These are phyloP conservation scores for Daedaleopsis sinensis DNA, from an alignment of 768 basidiomycete genomes.

Conservation along the genomic window DNA sequence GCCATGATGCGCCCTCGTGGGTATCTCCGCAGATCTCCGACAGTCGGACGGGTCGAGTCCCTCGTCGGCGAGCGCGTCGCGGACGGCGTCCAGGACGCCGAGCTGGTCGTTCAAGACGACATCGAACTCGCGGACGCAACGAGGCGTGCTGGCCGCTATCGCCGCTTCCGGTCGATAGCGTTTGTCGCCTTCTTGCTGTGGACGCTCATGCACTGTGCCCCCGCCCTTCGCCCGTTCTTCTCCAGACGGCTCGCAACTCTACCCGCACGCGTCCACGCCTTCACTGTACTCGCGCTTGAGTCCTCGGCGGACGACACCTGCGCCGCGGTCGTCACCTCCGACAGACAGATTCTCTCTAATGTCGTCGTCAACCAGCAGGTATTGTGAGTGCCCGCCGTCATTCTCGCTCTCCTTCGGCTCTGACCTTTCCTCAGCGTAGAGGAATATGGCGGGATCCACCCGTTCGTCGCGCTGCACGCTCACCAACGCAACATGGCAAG, in stretches of 20 bases:
- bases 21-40: too few species aligned
- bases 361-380: conserved; percentile 83
- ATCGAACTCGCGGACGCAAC: too few species aligned
- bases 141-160: background rate
- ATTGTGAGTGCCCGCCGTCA: conserved; percentile 41
- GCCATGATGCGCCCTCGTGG: background rate
- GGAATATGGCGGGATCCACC: conserved; percentile 74
- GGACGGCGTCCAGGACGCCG: too few species aligned
- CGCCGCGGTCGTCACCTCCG: conserved; percentile 79
- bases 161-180: background rate
- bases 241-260: background rate
- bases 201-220: conserved; percentile 4
- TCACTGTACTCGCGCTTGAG: conserved; percentile 79
- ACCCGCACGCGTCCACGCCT: conserved; percentile 19
- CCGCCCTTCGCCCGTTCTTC: background rate
- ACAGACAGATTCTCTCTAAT: conserved; percentile 74
- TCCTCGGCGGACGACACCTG: conserved; percentile 95
- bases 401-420: background rate
- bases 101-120: too few species aligned
- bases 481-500: conserved; percentile 81
- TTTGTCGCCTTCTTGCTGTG: background rate
- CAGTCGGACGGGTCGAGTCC: too few species aligned
- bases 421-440: conserved; percentile 47
- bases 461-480: conserved; percentile 69
- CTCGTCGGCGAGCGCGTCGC: too few species aligned